Evolutionary conservation across 768 basidiomycete genomes (phyloP), one percentile per base, ranked within the genome.

Genomic region (Psilocybe tampanensis): DNA sequence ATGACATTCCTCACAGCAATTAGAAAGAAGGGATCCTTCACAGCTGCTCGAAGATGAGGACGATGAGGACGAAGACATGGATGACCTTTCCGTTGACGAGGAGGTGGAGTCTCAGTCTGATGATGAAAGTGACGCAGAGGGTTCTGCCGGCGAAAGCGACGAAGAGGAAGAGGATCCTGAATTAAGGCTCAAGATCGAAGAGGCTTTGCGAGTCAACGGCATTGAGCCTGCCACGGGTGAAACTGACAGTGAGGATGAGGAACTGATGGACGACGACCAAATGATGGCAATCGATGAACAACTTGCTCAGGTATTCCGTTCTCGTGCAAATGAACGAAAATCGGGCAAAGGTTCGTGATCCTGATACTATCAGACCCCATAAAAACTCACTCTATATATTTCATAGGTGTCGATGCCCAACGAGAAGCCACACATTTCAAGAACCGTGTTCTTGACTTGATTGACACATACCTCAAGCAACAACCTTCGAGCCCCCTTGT

Each of bases 201-300:
- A 86, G 59, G 86, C 82, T 2, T 71, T 89, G 3, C 79, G 80
- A 18, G 80, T 80, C 12, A 86, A 83, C 61, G 86, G 84, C 7
- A 72, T 86, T 33, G 80, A 81, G 34, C 80, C 80, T 18, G 82
- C 77, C 1, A 79, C 82, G 15, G 82, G 82, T 8, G 83, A 84
- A 19, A 78, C 79, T 7, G 84, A 85, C 44, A 85, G 79, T 34
- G 80, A 81, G 39, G 85, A 85, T 13, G 86, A 87, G 59, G 89
- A 90, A 47, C 74, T 88, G 24, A 89, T 96, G 88, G 91, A 97
- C 68, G 96, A 99, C 67, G 95, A 98, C 22, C 93, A 97, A 74
- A 99, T 99, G 96, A 87, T 98, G 80, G 90, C 90, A 32, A 85
- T 98, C 23, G 96, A 99, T 67, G 90, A 92, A 47, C 90, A 96